Conservation (phyloP, 192 early-diverging fungal species). For the Allomyces javanicus region DNA sequence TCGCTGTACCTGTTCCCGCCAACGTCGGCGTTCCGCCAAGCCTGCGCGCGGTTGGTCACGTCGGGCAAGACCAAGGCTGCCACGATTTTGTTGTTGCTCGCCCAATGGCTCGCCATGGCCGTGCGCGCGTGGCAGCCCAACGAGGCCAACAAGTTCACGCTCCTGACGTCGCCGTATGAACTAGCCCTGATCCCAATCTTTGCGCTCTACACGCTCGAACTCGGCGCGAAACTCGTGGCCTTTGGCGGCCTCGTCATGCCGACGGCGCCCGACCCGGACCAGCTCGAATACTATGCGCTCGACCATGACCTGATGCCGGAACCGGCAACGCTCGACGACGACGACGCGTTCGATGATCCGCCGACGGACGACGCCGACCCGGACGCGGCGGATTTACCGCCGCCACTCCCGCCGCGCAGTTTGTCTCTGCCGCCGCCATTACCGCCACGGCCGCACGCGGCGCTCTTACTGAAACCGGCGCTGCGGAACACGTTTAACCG, state of each 20-base stretch:
- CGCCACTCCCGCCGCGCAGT: no score
- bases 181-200: not conserved
- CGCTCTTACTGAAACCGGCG: not conserved
- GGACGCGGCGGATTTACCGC: no score
- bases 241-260: not conserved
- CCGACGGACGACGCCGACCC: no score
- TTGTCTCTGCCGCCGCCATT: no score
- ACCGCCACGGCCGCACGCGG: not conserved
- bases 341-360: no score
- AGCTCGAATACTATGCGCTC: no score
- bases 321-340: no score
- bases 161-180: not conserved
- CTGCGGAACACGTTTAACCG: not conserved
- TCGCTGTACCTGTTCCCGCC: no score
- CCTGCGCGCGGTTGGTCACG: no score
- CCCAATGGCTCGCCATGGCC: not conserved
- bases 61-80: not conserved
- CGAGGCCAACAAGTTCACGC: not conserved
- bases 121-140: not conserved
- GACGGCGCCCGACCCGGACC: not conserved
- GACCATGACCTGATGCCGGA: no score
- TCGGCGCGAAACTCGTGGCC: not conserved
- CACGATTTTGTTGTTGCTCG: not conserved
- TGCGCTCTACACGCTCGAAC: not conserved
- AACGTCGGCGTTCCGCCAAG: no score